These are phyloP conservation scores for Furcasterigmium sp. DNA, from an alignment of 2,329 filamentous ascomycete genomes.

Conservation along the genomic window DNA sequence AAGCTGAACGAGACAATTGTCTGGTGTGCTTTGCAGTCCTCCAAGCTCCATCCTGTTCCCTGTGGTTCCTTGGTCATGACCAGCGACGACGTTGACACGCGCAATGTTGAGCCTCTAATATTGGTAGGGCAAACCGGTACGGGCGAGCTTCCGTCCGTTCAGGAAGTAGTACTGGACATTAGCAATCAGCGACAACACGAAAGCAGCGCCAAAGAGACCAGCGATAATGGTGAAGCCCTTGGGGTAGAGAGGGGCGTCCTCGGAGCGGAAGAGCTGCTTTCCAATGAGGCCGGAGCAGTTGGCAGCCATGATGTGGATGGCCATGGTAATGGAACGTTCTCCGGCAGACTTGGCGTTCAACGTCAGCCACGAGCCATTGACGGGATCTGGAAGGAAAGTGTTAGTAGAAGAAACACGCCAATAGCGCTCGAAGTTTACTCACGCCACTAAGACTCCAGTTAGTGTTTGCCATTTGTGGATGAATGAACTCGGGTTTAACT, in stretches of 20 bases:
- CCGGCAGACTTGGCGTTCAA: constrained; percentile 20
- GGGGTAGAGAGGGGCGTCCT: constrained; percentile 21
- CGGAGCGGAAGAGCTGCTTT: constrained; percentile 21
- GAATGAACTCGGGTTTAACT: constrained; percentile 9
- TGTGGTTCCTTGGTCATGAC: too few relatives aligned
- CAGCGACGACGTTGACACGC: too few relatives aligned
- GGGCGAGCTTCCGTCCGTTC: not conserved
- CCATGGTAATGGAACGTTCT: constrained; percentile 24
- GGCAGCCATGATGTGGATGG: constrained; percentile 25
- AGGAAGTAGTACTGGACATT: constrained; percentile 11
- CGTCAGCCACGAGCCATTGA: constrained; percentile 24
- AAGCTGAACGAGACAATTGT: too few relatives aligned
- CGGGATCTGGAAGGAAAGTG: constrained; percentile 9
- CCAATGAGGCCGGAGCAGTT: constrained; percentile 24
- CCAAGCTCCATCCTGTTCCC: too few relatives aligned
- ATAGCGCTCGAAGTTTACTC: not conserved
- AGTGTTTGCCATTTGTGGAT: too few relatives aligned
- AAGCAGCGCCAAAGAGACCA: constrained; percentile 9
- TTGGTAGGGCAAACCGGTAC: not conserved
- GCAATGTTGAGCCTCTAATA: not conserved
- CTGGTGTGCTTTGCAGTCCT: too few relatives aligned
- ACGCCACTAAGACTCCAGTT: too few relatives aligned
- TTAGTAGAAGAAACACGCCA: too few relatives aligned
- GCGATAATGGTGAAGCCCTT: constrained; percentile 20
- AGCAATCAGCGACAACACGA: constrained; percentile 7